These are phyloP conservation scores for Botrytis paeoniae DNA, from an alignment of 2,329 filamentous ascomycete species.

Conservation along the genomic window DNA sequence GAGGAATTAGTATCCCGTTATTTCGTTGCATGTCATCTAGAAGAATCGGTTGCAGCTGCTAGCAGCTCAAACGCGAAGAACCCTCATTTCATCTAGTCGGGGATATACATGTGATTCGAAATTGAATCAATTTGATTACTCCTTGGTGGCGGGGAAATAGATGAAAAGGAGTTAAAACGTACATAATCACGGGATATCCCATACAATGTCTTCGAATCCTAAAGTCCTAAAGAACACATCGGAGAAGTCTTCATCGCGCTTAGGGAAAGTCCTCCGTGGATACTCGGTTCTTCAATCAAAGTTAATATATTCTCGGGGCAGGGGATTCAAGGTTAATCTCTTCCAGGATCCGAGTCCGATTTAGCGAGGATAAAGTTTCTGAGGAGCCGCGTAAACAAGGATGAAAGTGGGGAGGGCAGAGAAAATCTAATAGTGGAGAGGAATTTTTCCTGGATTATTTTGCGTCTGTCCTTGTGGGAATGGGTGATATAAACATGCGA, in stretches of 20 bases:
- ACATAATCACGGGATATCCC: background rate
- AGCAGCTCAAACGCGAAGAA: background rate
- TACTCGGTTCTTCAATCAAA: background rate
- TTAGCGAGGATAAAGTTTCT: background rate
- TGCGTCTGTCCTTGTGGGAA: background rate
- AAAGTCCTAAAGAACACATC: background rate
- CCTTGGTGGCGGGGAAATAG: background rate
- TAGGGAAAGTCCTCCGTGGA: background rate
- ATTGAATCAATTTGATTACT: background rate
- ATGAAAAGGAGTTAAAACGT: background rate
- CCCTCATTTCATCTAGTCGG: background rate
- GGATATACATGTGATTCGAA: background rate
- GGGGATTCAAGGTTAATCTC: background rate
- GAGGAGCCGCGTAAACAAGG: background rate
- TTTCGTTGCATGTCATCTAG: background rate
- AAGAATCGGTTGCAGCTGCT: background rate
- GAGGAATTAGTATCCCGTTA: background rate
- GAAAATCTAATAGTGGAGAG: background rate
- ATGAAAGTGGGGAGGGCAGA: background rate
- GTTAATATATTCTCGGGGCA: background rate
- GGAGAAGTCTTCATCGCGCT: background rate
- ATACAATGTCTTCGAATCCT: background rate
- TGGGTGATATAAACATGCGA: background rate
- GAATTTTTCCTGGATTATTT: background rate
- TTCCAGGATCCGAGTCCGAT: background rate